phyloP scores from a whole-genome alignment of 306 rosid species.

The Prunus mira region DNA sequence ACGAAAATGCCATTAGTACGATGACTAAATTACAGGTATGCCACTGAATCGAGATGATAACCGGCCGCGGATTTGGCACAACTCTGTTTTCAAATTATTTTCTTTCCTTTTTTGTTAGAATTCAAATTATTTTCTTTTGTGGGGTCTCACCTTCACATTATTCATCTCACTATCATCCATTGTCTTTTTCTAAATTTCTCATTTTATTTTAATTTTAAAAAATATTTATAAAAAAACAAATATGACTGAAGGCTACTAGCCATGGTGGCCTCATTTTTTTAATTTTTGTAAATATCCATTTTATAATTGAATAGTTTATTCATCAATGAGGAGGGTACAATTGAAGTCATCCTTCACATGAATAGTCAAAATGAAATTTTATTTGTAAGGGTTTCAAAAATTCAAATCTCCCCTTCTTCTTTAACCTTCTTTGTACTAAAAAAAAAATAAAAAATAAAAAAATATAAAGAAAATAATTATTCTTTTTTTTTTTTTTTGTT shows the following conservation, averaged over 20 bases:
- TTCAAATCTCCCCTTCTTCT: no score
- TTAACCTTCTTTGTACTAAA: no score
- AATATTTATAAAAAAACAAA: background rate
- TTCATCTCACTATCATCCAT: background rate
- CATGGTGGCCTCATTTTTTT: background rate
- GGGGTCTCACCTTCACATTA: background rate
- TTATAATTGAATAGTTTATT: background rate
- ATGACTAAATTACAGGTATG: conserved; percentile 14
- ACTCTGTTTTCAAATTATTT: background rate
- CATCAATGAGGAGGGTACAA: background rate
- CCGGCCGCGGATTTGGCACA: conserved; percentile 8
- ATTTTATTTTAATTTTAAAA: background rate
- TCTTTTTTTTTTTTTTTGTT: no score
- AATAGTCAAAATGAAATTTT: background rate
- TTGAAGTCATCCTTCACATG: background rate
- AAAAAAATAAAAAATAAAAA: no score
- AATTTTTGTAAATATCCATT: background rate
- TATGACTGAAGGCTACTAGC: background rate
- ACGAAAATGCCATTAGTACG: background rate
- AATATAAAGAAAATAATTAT: no score
- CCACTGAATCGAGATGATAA: background rate
- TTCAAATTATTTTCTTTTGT: background rate
- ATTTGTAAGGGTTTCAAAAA: no score
- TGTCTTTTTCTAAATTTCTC: background rate
- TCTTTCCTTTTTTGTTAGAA: background rate